A percentile compares a stretch with the other conserved stretches of the same genome.
phyloP scores from a whole-genome alignment of 257 asterid genomes.

The Cinchona pubescens region DNA sequence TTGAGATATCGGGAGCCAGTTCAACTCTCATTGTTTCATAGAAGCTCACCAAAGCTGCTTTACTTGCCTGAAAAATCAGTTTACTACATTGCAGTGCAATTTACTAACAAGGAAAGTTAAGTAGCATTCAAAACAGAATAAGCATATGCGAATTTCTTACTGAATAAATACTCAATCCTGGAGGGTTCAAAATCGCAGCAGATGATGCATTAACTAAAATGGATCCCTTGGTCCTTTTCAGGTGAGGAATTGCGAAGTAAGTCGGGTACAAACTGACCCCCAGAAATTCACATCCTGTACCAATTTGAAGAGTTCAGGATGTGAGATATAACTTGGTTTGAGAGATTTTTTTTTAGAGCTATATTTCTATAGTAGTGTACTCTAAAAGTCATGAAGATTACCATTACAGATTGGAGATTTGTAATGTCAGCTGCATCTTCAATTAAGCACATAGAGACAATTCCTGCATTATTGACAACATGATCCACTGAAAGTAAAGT shows the following conservation, averaged over 20 bases:
- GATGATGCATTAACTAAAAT: constrained; percentile 26
- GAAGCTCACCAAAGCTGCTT: constrained; percentile 24
- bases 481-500: constrained; percentile 54
- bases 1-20: constrained; percentile 22
- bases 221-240: constrained; percentile 18
- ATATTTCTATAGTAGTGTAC: too few relatives aligned
- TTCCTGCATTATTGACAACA: constrained; percentile 59
- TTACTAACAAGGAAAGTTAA: neutral
- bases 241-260: constrained; percentile 29
- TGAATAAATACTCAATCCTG: constrained; percentile 12
- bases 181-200: constrained; percentile 8
- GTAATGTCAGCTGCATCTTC: constrained; percentile 44
- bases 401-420: constrained; percentile 10
- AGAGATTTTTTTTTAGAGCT: too few relatives aligned
- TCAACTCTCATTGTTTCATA: constrained; percentile 23
- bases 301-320: neutral
- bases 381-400: neutral
- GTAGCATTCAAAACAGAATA: neutral
- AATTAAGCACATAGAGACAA: constrained; percentile 32
- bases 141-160: neutral
- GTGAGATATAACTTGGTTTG: too few relatives aligned
- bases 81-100: neutral
- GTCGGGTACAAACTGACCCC: constrained; percentile 29
- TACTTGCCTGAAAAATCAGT: constrained; percentile 21
- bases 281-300: constrained; percentile 29